phyloP scores from a whole-genome alignment of 176 grass and related monocot genomes.

The Lolium rigidum region DNA sequence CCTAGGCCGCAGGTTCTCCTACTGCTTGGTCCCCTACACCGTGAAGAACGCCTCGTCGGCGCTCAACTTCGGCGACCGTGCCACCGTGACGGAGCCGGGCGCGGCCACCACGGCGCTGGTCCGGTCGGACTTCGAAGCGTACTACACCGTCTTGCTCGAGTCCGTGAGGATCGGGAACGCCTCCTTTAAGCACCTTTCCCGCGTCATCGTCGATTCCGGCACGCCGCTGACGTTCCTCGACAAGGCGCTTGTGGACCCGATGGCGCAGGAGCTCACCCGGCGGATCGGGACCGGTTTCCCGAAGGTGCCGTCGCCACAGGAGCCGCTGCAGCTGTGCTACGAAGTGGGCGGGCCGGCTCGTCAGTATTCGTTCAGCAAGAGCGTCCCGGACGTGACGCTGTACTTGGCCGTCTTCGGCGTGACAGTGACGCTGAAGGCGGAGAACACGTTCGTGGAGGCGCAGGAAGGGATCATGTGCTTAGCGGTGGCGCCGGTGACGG shows the following conservation, averaged over 20 bases:
- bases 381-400: slow-evolving; percentile 55
- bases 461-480: slow-evolving; percentile 47
- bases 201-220: slow-evolving; percentile 70
- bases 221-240: slow-evolving; percentile 52
- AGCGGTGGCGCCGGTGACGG: slow-evolving; percentile 27
- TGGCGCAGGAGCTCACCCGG: slow-evolving; percentile 40
- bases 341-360: not conserved
- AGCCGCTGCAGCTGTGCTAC: slow-evolving; percentile 55
- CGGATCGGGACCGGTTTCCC: slow-evolving; percentile 25
- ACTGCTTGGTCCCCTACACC: slow-evolving; percentile 56
- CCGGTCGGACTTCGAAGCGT: no score
- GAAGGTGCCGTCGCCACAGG: slow-evolving; percentile 34
- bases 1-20: slow-evolving; percentile 65
- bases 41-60: slow-evolving; percentile 38
- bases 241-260: not conserved
- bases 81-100: slow-evolving; percentile 37
- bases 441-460: slow-evolving; percentile 24
- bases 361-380: not conserved
- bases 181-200: no score
- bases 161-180: no score
- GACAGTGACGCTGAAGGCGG: no score
- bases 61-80: slow-evolving; percentile 61
- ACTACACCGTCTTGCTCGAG: no score
- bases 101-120: slow-evolving; percentile 42
- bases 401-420: slow-evolving; percentile 20